These are phyloP conservation scores for Thuja plicata DNA, from an alignment of 83 land plant genomes.

Conservation along the genomic window DNA sequence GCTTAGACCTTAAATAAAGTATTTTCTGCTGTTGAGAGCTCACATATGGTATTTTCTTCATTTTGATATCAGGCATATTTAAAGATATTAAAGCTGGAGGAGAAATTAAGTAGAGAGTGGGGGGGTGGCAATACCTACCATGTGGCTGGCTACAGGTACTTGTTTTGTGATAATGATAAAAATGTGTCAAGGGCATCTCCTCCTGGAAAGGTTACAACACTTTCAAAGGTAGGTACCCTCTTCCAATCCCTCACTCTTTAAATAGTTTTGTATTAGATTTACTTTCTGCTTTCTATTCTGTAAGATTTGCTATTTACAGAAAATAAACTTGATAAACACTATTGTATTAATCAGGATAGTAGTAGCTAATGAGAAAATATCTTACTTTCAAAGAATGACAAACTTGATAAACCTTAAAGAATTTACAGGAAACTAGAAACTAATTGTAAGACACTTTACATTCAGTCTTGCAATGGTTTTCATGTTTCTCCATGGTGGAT, in stretches of 20 bases:
- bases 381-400: neutral
- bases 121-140: conserved; percentile 95
- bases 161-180: conserved; percentile 65
- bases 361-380: neutral
- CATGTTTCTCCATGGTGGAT: neutral
- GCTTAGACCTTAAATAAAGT: neutral
- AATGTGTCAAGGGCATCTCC: conserved; percentile 84
- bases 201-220: conserved; percentile 87
- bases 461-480: neutral
- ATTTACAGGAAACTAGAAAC: neutral
- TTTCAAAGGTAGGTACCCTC: conserved; percentile 64
- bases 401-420: neutral
- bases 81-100: conserved; percentile 72
- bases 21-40: neutral
- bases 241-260: neutral
- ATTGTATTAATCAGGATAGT: neutral
- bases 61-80: conserved; percentile 60
- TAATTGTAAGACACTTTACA: neutral
- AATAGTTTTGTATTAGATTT: conserved; percentile 9
- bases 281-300: conserved; percentile 9
- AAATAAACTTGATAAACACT: neutral
- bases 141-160: conserved; percentile 94
- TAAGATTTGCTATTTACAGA: neutral
- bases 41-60: neutral
- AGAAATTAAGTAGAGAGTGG: conserved; percentile 87